A percentile compares a stretch with the other conserved stretches of the same genome.
phyloP scores from a whole-genome alignment of 2,329 filamentous ascomycete genomes.

The Claviceps africana region DNA sequence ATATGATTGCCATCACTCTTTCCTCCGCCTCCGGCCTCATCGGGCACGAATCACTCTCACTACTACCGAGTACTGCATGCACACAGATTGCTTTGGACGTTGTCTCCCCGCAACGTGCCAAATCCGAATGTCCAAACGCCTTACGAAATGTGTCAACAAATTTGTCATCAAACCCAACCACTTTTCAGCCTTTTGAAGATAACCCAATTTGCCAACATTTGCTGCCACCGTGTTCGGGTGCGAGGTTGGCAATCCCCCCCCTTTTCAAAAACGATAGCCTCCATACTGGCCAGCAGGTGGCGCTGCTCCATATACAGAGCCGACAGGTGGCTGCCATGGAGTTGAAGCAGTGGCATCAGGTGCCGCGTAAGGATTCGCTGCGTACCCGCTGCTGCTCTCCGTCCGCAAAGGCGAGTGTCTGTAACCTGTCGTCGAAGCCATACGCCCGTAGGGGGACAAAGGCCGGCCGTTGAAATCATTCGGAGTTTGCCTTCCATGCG shows the following conservation, averaged over 20 bases:
- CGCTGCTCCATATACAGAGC: conserved; percentile 17
- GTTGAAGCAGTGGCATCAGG: conserved; percentile 14
- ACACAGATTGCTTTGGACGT: background rate
- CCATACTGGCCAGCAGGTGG: conserved; percentile 22
- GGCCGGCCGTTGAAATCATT: conserved; percentile 31
- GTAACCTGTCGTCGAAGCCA: conserved; percentile 29
- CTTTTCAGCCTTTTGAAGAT: background rate
- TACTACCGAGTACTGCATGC: background rate
- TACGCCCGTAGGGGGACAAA: conserved; percentile 33
- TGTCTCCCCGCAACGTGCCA: background rate
- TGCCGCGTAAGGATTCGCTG: conserved; percentile 16
- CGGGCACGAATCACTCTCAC: background rate
- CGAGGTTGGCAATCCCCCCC: too few species aligned
- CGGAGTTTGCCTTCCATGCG: conserved; percentile 27
- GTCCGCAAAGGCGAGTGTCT: conserved; percentile 38
- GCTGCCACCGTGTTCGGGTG: background rate
- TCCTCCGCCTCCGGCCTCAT: background rate
- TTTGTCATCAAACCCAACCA: conserved; percentile 3
- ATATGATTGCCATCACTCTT: background rate
- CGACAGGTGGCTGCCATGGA: conserved; percentile 16
- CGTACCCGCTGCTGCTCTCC: conserved; percentile 20
- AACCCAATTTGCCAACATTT: background rate
- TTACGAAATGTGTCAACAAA: conserved; percentile 8
- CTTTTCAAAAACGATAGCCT: conserved; percentile 19
- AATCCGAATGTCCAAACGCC: conserved; percentile 12